These are phyloP conservation scores for Juglanconis juglandina DNA, from an alignment of 2,329 filamentous ascomycete species.

Conservation along the genomic window DNA sequence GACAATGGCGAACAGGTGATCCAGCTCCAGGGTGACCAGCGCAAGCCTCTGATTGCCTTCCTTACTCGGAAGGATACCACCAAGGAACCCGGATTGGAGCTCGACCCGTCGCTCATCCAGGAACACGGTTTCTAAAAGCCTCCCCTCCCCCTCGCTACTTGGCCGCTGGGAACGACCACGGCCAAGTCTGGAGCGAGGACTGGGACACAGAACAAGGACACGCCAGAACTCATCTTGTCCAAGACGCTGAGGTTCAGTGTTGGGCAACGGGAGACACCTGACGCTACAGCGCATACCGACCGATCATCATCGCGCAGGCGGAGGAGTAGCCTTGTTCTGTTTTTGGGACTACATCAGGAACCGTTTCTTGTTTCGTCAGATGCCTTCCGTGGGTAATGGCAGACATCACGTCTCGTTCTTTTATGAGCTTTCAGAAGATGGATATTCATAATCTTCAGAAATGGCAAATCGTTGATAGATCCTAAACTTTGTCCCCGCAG, in stretches of 20 bases:
- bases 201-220: constrained; percentile 1
- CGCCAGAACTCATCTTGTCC: constrained; percentile 12
- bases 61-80: constrained; percentile 78
- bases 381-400: not conserved
- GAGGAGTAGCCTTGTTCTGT: constrained; percentile 3
- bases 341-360: constrained; percentile 11
- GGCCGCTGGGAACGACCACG: constrained; percentile 1
- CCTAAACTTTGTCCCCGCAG: not conserved
- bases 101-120: constrained; percentile 97
- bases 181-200: constrained; percentile 10
- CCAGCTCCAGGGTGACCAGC: constrained; percentile 98
- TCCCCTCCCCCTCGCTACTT: constrained; percentile 13
- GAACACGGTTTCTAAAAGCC: constrained; percentile 45
- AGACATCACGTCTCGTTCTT: not conserved
- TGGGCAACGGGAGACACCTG: constrained; percentile 13
- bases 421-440: constrained; percentile 12
- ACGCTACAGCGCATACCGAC: constrained; percentile 11
- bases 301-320: constrained; percentile 5
- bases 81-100: constrained; percentile 63
- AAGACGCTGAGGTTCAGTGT: constrained; percentile 14
- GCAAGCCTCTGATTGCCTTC: constrained; percentile 98
- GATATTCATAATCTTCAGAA: constrained; percentile 12
- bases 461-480: constrained; percentile 12
- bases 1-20: constrained; percentile 98
- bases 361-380: constrained; percentile 8